Base-by-base conservation (phyloP, 2,329 filamentous ascomycete species). In the Monosporascus cannonballus region DNA sequence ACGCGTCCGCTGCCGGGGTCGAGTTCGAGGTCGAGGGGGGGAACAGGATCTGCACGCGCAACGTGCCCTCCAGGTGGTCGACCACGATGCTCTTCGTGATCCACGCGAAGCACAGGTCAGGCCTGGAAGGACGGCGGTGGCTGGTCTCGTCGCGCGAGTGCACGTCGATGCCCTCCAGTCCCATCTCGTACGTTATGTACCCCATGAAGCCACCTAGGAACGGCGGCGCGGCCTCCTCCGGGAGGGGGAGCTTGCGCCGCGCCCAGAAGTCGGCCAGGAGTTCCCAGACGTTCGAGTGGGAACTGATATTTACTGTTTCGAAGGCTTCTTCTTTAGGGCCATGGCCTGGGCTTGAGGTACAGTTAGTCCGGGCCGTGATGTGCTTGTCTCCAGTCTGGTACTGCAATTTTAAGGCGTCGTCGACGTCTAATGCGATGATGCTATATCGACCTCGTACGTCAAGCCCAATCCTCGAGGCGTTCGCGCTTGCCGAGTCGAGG, bases 151-250 rank as follows among this genome's bases (percentile, higher is more conserved):
- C 58, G 2, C 69, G 58, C 9, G 70, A 50, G 1, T 57, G 20
- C 22, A 87, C 73, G 48, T 73, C 69, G 51, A 84, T 84, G 18
- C 77, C 83, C 58, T 77, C 74, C 1, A 95, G 73, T 0, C 90
- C 89, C 65, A 91, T 83, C 67, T 96, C 91, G 55, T 96, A 96
- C 0, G 89, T 90, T 49, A 90, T 79, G 62, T 87, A 95, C 0
- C 91, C 91, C 71, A 96, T 83, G 54, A 96, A 85, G 0, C 91
- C 91, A 49, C 90, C 91, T 69, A 89, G 83, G 65, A 96, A 96
- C 0, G 88, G 80, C 0, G 71, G 71, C 37, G 66, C 61, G 0
- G 62, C 56, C 27, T 61, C 52, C 27, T 64, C 52, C 8, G 61
- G 53, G 24, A 58, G 37, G 5, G 58, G 36, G 1, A 67, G 41